Conservation (phyloP, 768 basidiomycete species). For the Lentinula boryana region DNA sequence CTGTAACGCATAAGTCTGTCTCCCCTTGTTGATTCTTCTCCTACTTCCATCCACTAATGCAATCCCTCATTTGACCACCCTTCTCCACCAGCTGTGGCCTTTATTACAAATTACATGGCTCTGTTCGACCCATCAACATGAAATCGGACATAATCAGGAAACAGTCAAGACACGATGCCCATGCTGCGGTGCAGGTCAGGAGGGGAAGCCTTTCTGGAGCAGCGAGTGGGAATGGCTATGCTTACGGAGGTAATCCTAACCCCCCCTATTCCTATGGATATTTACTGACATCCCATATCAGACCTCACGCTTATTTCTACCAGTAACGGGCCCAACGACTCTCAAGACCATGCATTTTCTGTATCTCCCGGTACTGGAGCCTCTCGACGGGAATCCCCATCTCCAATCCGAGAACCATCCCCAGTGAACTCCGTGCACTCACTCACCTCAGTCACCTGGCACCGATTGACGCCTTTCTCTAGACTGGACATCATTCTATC, state of each 20-base stretch:
- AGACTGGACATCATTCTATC: slow-evolving; percentile 97
- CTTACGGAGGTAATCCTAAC: not conserved
- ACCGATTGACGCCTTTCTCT: slow-evolving; percentile 88
- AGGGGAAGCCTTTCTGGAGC: not conserved
- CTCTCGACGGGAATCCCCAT: not conserved
- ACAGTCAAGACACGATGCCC: slow-evolving; percentile 73
- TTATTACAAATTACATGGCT: slow-evolving; percentile 83
- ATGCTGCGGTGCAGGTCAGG: not conserved
- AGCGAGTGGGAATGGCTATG: not conserved
- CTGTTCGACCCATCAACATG: slow-evolving; percentile 84
- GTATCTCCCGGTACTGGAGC: not conserved
- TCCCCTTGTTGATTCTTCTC: not conserved
- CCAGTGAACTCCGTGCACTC: not conserved
- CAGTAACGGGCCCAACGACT: not conserved
- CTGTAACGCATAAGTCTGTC: slow-evolving; percentile 74
- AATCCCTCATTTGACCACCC: slow-evolving; percentile 5
- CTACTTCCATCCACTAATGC: slow-evolving; percentile 6
- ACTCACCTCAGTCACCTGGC: slow-evolving; percentile 49
- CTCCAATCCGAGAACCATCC: not conserved
- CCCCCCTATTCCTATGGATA: not conserved
- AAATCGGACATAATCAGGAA: slow-evolving; percentile 89
- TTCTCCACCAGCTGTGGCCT: slow-evolving; percentile 62
- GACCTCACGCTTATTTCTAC: too few relatives aligned
- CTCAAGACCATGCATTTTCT: not conserved
- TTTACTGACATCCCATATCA: not conserved